Conservation (phyloP, 768 basidiomycete species). For the Scleroderma citrinum region DNA sequence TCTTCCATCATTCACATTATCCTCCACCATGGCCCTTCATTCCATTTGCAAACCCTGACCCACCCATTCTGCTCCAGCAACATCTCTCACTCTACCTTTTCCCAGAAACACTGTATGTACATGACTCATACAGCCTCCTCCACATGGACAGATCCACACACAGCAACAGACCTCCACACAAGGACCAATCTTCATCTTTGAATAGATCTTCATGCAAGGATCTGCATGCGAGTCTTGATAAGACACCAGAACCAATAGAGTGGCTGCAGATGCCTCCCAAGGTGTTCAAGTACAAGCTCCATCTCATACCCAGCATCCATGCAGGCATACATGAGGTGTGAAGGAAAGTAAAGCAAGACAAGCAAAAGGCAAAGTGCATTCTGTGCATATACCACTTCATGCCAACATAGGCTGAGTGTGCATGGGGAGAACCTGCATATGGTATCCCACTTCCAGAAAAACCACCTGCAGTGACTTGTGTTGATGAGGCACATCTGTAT, state of each 20-base stretch:
- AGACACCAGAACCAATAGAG: background rate
- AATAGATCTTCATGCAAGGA: too few species aligned
- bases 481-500: constrained; percentile 44
- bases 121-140: constrained; percentile 38
- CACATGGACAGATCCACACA: constrained; percentile 1
- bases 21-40: constrained; percentile 36
- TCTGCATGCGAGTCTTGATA: background rate
- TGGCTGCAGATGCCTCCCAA: constrained; percentile 30
- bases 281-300: constrained; percentile 28
- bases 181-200: too few species aligned
- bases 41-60: constrained; percentile 27
- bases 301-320: background rate
- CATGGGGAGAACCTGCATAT: constrained; percentile 21
- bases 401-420: constrained; percentile 15
- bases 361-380: constrained; percentile 11
- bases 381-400: constrained; percentile 17
- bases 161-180: too few species aligned
- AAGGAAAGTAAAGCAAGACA: constrained; percentile 5
- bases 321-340: constrained; percentile 2
- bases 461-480: constrained; percentile 14
- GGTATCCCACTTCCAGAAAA: constrained; percentile 27
- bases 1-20: constrained; percentile 32
- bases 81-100: constrained; percentile 30
- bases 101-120: constrained; percentile 37
- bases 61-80: constrained; percentile 26